Base-by-base conservation (phyloP, 306 rosid species). In the Herpetospermum pedunculosum region DNA sequence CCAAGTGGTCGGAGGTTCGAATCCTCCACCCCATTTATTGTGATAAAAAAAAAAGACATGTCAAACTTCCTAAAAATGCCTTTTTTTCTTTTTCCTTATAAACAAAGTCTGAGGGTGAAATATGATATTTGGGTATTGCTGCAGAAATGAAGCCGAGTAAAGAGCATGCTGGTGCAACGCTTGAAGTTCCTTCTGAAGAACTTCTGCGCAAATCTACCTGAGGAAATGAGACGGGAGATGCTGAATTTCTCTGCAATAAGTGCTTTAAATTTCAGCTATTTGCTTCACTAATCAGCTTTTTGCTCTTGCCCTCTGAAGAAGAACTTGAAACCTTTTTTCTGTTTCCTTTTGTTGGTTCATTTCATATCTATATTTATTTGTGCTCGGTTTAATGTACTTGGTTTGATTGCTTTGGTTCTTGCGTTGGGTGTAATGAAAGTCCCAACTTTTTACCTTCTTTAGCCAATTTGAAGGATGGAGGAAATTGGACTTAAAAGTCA, bases 131-230 rank as follows among this genome's bases (percentile, higher is more conserved):
- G 35, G 44, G 19, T 67, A 21, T 67, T 25, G 13, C 35, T 57
- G 85, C 92, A 89, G 94, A 78, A 38, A 83, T 94, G 88, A 91
- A 91, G 86, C 85, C 98, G 5, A 76, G 62, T 47, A 88, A 85
- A 81, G 96, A 83, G 8, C 97, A 89, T 77, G 95, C 95, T 8
- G 97, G 99, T 32, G 92, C 96, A 65, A 91, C 91, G 30, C 83
- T 91, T n/a, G 99, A 94, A 85, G 58, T 91, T 81, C 97, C 97
- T 19, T 83, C 97, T 0, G 96, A 94, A 72, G 97, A 88, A 62
- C 79, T 78, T 72, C 80, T 85, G 38, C 70, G 76, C n/a, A 81
- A 74, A 67, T 59, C 81, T 37, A 77, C 2, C 14, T 67, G 19
- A 67, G 18, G 30, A 64, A 50, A 41, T 38, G 72, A 38, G 50